A percentile compares a stretch with the other conserved stretches of the same genome.
These are phyloP conservation scores for Cenococcum geophilum DNA, from an alignment of 495 filamentous ascomycete species.

Conservation along the genomic window DNA sequence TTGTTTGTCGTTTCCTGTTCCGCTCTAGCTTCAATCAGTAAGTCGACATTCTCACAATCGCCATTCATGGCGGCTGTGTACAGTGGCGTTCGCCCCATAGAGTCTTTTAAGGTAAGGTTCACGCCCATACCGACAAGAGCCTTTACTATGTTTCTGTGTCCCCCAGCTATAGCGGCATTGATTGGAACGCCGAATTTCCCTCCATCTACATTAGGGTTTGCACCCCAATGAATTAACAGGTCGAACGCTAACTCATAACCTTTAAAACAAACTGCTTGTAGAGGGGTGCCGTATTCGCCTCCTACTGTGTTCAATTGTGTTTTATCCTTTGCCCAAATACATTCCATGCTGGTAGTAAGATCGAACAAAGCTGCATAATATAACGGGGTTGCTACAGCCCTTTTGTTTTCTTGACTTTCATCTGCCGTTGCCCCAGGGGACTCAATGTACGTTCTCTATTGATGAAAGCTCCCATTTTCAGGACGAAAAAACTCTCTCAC, in stretches of 20 bases:
- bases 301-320: neutral
- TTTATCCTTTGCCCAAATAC: neutral
- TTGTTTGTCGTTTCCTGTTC: neutral
- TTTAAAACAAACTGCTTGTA: slow-evolving; percentile 8
- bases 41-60: neutral
- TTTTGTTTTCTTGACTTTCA: neutral
- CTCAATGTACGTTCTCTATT: neutral
- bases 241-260: slow-evolving; percentile 12
- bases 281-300: neutral
- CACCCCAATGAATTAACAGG: slow-evolving; percentile 23
- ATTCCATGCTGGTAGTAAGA: neutral
- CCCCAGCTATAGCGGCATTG: neutral
- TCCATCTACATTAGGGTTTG: neutral
- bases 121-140: neutral
- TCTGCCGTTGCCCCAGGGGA: no score
- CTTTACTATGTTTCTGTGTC: no score
- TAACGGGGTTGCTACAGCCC: neutral
- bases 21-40: neutral
- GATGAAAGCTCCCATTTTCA: neutral
- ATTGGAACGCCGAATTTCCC: neutral
- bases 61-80: neutral
- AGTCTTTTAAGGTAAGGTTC: neutral
- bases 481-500: neutral
- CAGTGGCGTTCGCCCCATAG: neutral
- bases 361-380: neutral